Percentiles rank a stretch among this genome's conserved stretches.
Conservation (phyloP, 2,329 filamentous ascomycete species). For the Aspergillus versicolor region DNA sequence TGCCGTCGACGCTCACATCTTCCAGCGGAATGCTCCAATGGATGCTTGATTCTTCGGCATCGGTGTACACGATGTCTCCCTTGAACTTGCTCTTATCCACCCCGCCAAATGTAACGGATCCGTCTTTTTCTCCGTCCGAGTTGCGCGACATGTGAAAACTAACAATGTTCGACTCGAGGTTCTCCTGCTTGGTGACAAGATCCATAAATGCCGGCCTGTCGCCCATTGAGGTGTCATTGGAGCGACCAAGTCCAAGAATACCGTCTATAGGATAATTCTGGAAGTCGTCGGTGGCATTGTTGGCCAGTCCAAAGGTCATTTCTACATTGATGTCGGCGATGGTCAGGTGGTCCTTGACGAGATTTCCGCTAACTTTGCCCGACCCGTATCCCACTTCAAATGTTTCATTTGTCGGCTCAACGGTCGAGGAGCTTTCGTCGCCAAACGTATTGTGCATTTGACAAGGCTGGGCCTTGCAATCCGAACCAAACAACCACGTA, state of each 20-base stretch:
- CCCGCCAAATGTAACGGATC: constrained; percentile 75
- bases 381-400: constrained; percentile 76
- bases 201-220: constrained; percentile 65
- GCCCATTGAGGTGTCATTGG: constrained; percentile 49
- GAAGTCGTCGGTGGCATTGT: constrained; percentile 72
- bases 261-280: constrained; percentile 79
- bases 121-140: constrained; percentile 65
- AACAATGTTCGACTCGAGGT: constrained; percentile 66
- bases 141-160: constrained; percentile 69
- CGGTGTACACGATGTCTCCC: constrained; percentile 67
- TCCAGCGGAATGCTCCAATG: constrained; percentile 74
- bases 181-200: constrained; percentile 55
- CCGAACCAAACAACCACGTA: constrained; percentile 78
- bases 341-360: constrained; percentile 65
- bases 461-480: constrained; percentile 68
- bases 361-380: constrained; percentile 66
- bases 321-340: constrained; percentile 65
- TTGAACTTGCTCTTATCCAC: constrained; percentile 66
- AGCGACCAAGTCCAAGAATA: constrained; percentile 75
- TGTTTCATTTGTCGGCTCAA: constrained; percentile 51
- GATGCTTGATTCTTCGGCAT: constrained; percentile 50
- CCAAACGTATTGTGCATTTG: constrained; percentile 69
- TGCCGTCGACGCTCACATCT: constrained; percentile 63
- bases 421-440: constrained; percentile 62
- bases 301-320: constrained; percentile 71